Conservation (phyloP, 805 yeast genomes). For the Henningerozyma blattae region DNA sequence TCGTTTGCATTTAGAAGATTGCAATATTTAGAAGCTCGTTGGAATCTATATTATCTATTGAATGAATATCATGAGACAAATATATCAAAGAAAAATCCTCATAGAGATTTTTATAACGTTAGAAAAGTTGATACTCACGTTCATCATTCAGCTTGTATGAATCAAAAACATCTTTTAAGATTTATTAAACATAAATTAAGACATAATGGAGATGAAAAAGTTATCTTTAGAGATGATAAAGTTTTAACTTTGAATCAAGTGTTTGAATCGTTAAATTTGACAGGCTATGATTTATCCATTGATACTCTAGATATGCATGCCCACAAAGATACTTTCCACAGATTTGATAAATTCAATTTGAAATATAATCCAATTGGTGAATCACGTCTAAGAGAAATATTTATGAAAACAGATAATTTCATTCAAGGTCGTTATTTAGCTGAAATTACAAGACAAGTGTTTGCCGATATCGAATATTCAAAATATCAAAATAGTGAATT, state of each 20-base stretch:
- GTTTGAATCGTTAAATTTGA: constrained; percentile 75
- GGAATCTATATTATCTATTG: constrained; percentile 80
- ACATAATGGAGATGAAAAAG: constrained; percentile 75
- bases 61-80: constrained; percentile 89
- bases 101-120: constrained; percentile 53
- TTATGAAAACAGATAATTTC: constrained; percentile 87
- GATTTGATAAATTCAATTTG: constrained; percentile 93
- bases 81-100: constrained; percentile 85
- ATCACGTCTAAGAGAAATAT: constrained; percentile 90
- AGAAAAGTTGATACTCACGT: constrained; percentile 69
- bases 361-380: constrained; percentile 97
- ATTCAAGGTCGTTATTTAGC: constrained; percentile 82
- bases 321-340: constrained; percentile 92
- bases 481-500: constrained; percentile 97
- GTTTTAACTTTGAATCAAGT: constrained; percentile 76
- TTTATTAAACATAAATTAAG: constrained; percentile 91
- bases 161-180: constrained; percentile 88
- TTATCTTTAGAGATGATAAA: constrained; percentile 88
- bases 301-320: constrained; percentile 99
- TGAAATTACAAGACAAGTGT: constrained; percentile 85
- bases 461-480: constrained; percentile 84
- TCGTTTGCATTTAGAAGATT: constrained; percentile 93
- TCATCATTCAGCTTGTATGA: constrained; percentile 98
- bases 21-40: constrained; percentile 89
- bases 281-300: constrained; percentile 89